Evolutionary conservation across 768 basidiomycete genomes (phyloP), one percentile per base, ranked within the genome.

Genomic region (Phaffia australis): DNA sequence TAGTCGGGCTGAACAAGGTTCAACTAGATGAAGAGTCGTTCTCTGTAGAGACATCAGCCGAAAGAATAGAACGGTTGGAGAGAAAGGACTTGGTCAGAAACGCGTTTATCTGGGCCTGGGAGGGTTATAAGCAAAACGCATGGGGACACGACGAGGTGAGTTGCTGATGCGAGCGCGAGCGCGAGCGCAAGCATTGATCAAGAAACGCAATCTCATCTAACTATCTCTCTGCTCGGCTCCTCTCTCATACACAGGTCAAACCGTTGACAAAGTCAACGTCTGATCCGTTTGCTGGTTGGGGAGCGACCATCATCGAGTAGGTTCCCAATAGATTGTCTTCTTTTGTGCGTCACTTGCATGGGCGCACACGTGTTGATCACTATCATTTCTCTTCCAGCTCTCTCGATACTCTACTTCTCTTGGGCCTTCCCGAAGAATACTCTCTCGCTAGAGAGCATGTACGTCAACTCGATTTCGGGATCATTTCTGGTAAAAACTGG

Each of bases 371-470:
- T 11, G 16, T 48, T 54, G 23, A 42, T 15, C 8, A 25, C 54
- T 46, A 48, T 47, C 54, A 51, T 5, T 29, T 30, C 23, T 47
- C n/a, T 29, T 60, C 59, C 60, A 63, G 61, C 57, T 66, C 63
- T 16, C 71, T 73, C 27, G 73, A 74, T 63, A 71, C 71, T 0
- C 72, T 75, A 56, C 72, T 75, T 29, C 51, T 75, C 30, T 69
- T 75, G 66, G 65, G 69, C 61, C 69, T 74, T 15, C 68, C 70
- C 14, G 62, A 69, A 60, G 75, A 75, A 59, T 75, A 74, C 70
- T 70, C 69, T 56, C 62, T 73, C 29, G 75, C 74, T 0, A 60
- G 75, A 14, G 62, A 73, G n/a, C 75, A 75, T 60, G 74, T 75
- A 46, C 66, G 69, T 30, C 29, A 57, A 0, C 62, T 75, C 61